phyloP scores from a whole-genome alignment of 495 filamentous ascomycete genomes.

The Hypoxylon rickii region DNA sequence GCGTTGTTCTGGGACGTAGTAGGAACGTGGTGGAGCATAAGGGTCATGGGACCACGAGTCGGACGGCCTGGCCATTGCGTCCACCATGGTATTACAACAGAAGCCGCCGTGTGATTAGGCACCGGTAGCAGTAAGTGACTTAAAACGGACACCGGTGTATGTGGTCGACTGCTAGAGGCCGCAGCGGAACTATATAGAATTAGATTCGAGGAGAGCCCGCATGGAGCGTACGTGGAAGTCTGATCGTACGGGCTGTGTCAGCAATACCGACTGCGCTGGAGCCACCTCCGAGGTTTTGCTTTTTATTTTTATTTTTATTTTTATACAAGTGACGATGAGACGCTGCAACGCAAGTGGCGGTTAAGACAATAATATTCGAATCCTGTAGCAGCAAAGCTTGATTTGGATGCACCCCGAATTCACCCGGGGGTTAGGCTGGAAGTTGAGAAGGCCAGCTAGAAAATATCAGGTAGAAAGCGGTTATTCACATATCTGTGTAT shows the following conservation, averaged over 20 bases:
- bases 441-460: slow-evolving; percentile 15
- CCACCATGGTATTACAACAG: slow-evolving; percentile 50
- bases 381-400: slow-evolving; percentile 14
- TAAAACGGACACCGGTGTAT: slow-evolving; percentile 17
- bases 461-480: slow-evolving; percentile 25
- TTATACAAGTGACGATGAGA: slow-evolving; percentile 6
- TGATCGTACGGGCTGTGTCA: slow-evolving; percentile 17
- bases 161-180: slow-evolving; percentile 14
- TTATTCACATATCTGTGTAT: slow-evolving; percentile 36
- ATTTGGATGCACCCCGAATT: slow-evolving; percentile 21
- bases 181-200: slow-evolving; percentile 32
- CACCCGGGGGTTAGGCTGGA: slow-evolving; percentile 24
- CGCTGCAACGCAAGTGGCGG: slow-evolving; percentile 10
- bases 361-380: slow-evolving; percentile 27
- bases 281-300: slow-evolving; percentile 7
- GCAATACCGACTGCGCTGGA: slow-evolving; percentile 19
- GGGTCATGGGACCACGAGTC: slow-evolving; percentile 46
- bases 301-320: no score
- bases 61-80: slow-evolving; percentile 53
- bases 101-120: slow-evolving; percentile 44
- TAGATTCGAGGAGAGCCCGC: slow-evolving; percentile 9
- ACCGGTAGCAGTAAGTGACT: slow-evolving; percentile 43
- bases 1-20: slow-evolving; percentile 46
- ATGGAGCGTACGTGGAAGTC: slow-evolving; percentile 11
- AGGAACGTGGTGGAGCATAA: slow-evolving; percentile 45